A percentile compares a stretch with the other conserved stretches of the same genome.
Evolutionary conservation across 2,329 filamentous ascomycete species (phyloP).

Genomic region (Clonostachys byssicola): DNA sequence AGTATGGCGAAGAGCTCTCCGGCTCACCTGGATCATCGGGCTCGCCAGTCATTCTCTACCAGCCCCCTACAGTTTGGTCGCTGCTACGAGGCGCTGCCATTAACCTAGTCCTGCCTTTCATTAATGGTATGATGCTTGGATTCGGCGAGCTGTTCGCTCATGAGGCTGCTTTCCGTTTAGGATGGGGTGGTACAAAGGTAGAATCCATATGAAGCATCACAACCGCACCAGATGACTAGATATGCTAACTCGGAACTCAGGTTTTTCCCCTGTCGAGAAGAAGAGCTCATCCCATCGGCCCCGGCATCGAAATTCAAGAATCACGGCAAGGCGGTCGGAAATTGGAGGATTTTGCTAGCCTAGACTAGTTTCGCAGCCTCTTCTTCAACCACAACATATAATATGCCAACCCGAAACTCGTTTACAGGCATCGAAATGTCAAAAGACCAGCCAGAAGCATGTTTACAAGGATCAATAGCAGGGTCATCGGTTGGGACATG

Average conservation of each 20-base stretch:
- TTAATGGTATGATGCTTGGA: constrained; percentile 97
- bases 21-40: constrained; percentile 58
- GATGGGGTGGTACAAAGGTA: constrained; percentile 94
- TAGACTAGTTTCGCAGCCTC: constrained; percentile 49
- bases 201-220: constrained; percentile 11
- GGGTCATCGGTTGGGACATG: too few relatives aligned
- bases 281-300: constrained; percentile 64
- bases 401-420: too few relatives aligned
- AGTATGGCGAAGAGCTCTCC: constrained; percentile 64
- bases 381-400: background rate
- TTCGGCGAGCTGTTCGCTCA: constrained; percentile 97
- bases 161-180: constrained; percentile 87
- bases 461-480: too few relatives aligned
- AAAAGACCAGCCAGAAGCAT: too few relatives aligned
- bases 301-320: constrained; percentile 77
- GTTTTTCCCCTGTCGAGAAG: constrained; percentile 58
- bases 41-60: constrained; percentile 78
- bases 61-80: constrained; percentile 82
- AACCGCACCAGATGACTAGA: background rate
- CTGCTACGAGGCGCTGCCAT: constrained; percentile 86
- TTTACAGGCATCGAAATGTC: too few relatives aligned
- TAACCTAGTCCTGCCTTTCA: constrained; percentile 90
- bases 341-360: constrained; percentile 61
- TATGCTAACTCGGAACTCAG: constrained; percentile 21
- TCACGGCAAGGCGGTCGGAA: constrained; percentile 54